Conservation (phyloP, 2,329 filamentous ascomycete genomes). For the Alternaria dauci region DNA sequence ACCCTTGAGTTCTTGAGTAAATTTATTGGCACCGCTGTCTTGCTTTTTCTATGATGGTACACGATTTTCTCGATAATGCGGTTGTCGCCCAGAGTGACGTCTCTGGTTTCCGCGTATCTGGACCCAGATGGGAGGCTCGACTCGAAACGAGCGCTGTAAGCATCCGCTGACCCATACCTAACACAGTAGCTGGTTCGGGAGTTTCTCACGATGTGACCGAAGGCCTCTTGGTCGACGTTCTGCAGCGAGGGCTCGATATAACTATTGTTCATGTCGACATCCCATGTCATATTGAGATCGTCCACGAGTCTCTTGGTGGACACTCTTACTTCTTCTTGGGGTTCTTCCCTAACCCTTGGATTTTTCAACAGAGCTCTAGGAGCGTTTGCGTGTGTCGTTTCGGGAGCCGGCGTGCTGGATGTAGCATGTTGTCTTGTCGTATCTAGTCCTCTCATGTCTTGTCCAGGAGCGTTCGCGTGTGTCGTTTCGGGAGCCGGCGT, state of each 20-base stretch:
- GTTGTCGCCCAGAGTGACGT: slow-evolving; percentile 18
- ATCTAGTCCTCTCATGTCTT: no score
- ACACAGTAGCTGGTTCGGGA: slow-evolving; percentile 12
- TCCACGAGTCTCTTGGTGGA: slow-evolving; percentile 12
- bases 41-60: slow-evolving; percentile 8
- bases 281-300: slow-evolving; percentile 14
- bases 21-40: slow-evolving; percentile 6
- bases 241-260: slow-evolving; percentile 8
- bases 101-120: slow-evolving; percentile 9
- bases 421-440: neutral
- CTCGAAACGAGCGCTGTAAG: slow-evolving; percentile 19
- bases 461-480: neutral
- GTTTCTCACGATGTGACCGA: slow-evolving; percentile 11
- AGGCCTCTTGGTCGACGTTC: slow-evolving; percentile 2
- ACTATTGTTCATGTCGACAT: slow-evolving; percentile 3
- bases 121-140: slow-evolving; percentile 13
- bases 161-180: slow-evolving; percentile 1
- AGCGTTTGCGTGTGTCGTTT: neutral
- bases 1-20: slow-evolving; percentile 19
- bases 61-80: slow-evolving; percentile 24
- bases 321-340: neutral
- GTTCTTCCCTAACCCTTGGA: neutral
- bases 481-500: neutral
- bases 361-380: no score
- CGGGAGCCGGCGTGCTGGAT: neutral